Base-by-base conservation (phyloP, 192 early-diverging fungal genomes). In the Pilaira anomala region DNA sequence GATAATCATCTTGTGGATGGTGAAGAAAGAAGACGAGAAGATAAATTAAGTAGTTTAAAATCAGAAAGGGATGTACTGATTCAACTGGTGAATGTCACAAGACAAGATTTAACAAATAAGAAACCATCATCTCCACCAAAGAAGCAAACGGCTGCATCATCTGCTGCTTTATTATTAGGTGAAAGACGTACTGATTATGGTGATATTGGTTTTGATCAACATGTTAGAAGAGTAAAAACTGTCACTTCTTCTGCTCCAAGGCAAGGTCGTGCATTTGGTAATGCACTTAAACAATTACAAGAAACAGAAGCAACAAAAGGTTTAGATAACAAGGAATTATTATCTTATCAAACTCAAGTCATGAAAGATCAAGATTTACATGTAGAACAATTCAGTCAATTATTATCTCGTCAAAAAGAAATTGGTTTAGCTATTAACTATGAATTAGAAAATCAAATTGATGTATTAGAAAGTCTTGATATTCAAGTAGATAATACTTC, bases 381-480 rank as follows among this genome's bases (percentile, higher is more conserved):
- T 46, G 80, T 94, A 4, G 83, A 85, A 3, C 79, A 87, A 14
- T 84, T 98, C 28, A 85, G 83, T 25, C 62, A 78, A 12, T 83
- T 95, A 14, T 60, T 98, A 53, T 73, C 78, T 41, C 80, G 93
- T 26, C 96, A 98, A 69, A 84, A 85, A 60, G 83, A 95, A 63
- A 82, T 98, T 74, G 94, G 95, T 6, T 42, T 84, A 41, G 84
- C 90, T 11, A 97, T 98, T 52, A 84, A 88, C 13, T 67, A 92
- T 14, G 96, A 98, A 73, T 77, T 98, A 26, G 95, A 96, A 56
- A 68, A 84, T 65, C 96, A 98, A 64, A 96, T 89, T 72, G 83
- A 89, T 62, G 36, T 97, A 60, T 66, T 98, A 62, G 84, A 85
- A 16, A 92, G 96, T 51, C 61, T 98, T 7, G 91, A 91, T 62